phyloP scores from a whole-genome alignment of 805 yeast species.

The Yarrowia sp. region DNA sequence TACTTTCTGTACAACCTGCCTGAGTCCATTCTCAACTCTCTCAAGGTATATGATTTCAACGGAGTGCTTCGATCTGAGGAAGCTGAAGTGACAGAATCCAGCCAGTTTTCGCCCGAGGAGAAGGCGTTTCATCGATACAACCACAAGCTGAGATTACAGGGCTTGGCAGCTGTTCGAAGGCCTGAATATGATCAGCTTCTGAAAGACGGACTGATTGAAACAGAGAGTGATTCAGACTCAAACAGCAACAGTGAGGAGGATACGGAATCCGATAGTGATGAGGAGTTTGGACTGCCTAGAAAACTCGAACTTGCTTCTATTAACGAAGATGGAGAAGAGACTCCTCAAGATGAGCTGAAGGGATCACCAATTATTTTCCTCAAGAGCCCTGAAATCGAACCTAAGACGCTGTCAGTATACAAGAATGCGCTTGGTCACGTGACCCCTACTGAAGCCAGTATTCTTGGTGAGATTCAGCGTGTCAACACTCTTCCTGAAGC shows the following conservation, averaged over 20 bases:
- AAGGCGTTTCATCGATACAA: constrained; percentile 22
- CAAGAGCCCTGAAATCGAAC: constrained; percentile 6
- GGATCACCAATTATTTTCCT: constrained; percentile 10
- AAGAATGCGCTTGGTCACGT: constrained; percentile 10
- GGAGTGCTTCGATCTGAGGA: constrained; percentile 15
- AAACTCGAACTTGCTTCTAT: constrained; percentile 7
- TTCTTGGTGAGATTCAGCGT: constrained; percentile 5
- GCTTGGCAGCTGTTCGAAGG: constrained; percentile 7
- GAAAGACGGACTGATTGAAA: constrained; percentile 2
- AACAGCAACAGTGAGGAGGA: constrained; percentile 22
- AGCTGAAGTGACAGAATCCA: not conserved
- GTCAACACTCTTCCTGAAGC: constrained; percentile 14
- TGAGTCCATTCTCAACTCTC: not conserved
- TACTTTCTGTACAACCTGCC: constrained; percentile 26
- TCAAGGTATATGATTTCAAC: constrained; percentile 19
- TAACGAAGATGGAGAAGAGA: not conserved
- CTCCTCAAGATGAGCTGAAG: not conserved
- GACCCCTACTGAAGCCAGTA: not conserved
- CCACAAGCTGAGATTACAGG: constrained; percentile 16
- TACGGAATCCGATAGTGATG: constrained; percentile 11
- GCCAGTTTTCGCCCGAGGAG: constrained; percentile 7
- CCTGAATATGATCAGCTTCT: constrained; percentile 6
- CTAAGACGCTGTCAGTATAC: constrained; percentile 1
- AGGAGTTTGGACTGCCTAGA: constrained; percentile 15
- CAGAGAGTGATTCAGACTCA: not conserved